phyloP scores from a whole-genome alignment of 116 monocot genomes.

The Dioscorea cayenensis region DNA sequence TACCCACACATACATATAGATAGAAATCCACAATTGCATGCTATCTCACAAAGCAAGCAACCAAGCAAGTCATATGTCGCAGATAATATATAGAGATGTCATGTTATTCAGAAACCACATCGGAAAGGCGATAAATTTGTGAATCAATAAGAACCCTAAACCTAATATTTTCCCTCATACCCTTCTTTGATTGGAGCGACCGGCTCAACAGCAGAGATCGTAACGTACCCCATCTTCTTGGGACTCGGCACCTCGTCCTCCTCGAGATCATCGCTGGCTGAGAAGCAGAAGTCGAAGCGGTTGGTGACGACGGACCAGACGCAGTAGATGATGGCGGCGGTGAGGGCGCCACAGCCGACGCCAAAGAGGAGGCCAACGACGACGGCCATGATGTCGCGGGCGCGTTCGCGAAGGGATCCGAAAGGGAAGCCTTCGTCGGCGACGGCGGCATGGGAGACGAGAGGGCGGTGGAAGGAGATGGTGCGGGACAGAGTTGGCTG shows the following conservation, averaged over 20 bases:
- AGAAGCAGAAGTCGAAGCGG: conserved; percentile 3
- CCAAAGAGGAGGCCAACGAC: conserved; percentile 62
- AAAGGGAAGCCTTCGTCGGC: conserved; percentile 2
- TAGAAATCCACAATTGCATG: neutral
- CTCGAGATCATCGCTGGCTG: neutral
- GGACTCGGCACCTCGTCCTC: conserved; percentile 31
- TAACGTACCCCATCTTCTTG: conserved; percentile 52
- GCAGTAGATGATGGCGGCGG: conserved; percentile 58
- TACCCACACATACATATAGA: neutral
- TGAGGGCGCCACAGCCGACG: conserved; percentile 66
- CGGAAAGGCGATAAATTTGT: neutral
- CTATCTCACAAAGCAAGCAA: neutral
- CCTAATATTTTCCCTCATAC: conserved; percentile 35
- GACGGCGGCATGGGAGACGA: no score
- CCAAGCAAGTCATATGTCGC: neutral
- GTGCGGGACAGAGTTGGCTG: neutral
- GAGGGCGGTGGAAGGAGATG: neutral
- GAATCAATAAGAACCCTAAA: conserved; percentile 7
- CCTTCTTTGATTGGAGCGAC: conserved; percentile 29
- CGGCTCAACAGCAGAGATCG: conserved; percentile 21
- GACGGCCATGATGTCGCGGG: conserved; percentile 60
- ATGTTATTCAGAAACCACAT: neutral
- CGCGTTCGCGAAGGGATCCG: conserved; percentile 43
- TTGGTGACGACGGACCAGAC: conserved; percentile 39
- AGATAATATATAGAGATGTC: neutral